phyloP scores from a whole-genome alignment of 192 early-diverging fungal species.

The Coemansia sp. region DNA sequence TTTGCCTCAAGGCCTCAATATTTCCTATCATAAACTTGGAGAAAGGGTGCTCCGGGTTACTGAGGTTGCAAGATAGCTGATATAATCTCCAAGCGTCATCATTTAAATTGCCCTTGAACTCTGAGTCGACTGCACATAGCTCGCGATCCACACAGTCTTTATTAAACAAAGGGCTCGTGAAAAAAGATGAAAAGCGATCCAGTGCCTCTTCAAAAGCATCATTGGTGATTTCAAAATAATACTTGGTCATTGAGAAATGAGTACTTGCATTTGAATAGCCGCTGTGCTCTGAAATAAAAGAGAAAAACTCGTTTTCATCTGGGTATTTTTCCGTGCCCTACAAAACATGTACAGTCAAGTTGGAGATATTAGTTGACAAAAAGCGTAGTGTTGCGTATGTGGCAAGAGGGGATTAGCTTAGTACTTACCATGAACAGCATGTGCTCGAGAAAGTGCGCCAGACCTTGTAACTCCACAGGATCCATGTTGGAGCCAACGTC shows the following conservation, averaged over 20 bases:
- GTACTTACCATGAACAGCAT: slow-evolving; percentile 58
- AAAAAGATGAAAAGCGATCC: slow-evolving; percentile 80
- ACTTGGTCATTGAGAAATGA: slow-evolving; percentile 3
- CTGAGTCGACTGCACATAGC: slow-evolving; percentile 89
- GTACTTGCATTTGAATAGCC: slow-evolving; percentile 33
- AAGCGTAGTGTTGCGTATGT: neutral
- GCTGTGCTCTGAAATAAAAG: slow-evolving; percentile 23
- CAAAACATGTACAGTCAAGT: neutral
- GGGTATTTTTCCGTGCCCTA: slow-evolving; percentile 72
- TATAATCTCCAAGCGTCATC: slow-evolving; percentile 52
- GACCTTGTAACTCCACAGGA: slow-evolving; percentile 61
- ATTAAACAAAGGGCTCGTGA: slow-evolving; percentile 82
- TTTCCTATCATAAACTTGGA: slow-evolving; percentile 85
- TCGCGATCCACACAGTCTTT: slow-evolving; percentile 83
- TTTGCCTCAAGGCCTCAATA: slow-evolving; percentile 72
- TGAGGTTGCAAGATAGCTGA: neutral
- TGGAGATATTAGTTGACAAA: neutral
- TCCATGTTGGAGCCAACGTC: slow-evolving; percentile 64
- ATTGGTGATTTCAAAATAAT: slow-evolving; percentile 14
- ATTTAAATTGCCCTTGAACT: slow-evolving; percentile 78
- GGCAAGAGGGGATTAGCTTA: neutral
- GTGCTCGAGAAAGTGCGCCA: slow-evolving; percentile 73
- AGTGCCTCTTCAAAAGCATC: slow-evolving; percentile 61
- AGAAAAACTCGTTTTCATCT: slow-evolving; percentile 64
- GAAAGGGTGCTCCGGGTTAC: slow-evolving; percentile 71